A percentile compares a stretch with the other conserved stretches of the same genome.
Conservation (phyloP, 192 early-diverging fungal species). For the Gigaspora rosea region DNA sequence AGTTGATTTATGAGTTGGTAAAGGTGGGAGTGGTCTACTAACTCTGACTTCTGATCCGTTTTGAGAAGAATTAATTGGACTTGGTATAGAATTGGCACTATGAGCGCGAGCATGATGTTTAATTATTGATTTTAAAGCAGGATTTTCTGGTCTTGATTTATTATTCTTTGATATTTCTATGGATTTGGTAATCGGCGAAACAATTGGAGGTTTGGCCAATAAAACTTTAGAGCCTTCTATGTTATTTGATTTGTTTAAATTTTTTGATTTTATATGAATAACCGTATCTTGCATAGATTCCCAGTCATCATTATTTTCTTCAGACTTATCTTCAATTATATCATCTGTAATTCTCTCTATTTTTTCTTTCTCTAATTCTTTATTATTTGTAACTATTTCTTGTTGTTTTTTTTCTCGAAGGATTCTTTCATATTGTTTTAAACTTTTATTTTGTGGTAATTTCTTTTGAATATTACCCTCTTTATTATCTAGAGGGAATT, state of each 20-base stretch:
- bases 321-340: neutral
- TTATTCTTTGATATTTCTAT: too few species aligned
- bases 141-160: too few species aligned
- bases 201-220: neutral
- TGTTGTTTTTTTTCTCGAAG: neutral
- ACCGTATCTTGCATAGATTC: slow-evolving; percentile 10
- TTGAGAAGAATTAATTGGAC: neutral
- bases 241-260: neutral
- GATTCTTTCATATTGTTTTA: too few species aligned
- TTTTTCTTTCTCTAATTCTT: neutral
- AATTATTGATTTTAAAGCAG: neutral
- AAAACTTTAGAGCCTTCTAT: neutral
- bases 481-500: too few species aligned
- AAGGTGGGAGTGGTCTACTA: neutral
- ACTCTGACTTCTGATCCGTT: neutral
- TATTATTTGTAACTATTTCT: neutral
- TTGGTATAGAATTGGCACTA: neutral
- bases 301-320: neutral
- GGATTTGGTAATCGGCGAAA: neutral
- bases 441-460: too few species aligned
- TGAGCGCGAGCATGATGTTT: neutral
- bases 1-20: neutral
- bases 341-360: neutral
- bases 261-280: neutral
- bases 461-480: too few species aligned